A percentile compares a stretch with the other conserved stretches of the same genome.
Evolutionary conservation across 179 eudicot genomes (phyloP).

Genomic region (Beta macrorhiza): DNA sequence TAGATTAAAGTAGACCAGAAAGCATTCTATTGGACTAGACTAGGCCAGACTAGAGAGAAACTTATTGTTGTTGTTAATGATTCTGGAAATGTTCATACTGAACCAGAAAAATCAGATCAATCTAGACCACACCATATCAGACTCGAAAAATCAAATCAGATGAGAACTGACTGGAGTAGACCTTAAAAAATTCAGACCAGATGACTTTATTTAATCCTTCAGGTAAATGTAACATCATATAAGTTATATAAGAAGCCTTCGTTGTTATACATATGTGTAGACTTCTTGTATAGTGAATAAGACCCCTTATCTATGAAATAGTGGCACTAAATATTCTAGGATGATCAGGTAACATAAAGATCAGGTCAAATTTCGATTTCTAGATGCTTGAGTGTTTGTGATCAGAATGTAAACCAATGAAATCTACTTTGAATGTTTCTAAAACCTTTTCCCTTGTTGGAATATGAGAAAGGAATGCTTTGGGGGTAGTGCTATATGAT

Average conservation of each 20-base stretch:
- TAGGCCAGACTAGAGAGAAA: background rate
- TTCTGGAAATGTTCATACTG: background rate
- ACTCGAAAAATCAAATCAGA: background rate
- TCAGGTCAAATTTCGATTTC: background rate
- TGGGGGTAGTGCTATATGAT: background rate
- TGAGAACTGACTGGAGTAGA: background rate
- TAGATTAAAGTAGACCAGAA: too few relatives aligned
- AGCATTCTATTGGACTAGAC: too few relatives aligned
- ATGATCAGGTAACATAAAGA: background rate
- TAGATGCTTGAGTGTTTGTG: background rate
- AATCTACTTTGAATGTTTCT: background rate
- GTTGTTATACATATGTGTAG: background rate
- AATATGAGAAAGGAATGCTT: background rate
- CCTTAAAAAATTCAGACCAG: background rate
- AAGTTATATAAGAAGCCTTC: background rate
- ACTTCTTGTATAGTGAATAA: background rate
- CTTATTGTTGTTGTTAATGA: background rate
- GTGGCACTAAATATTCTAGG: too few relatives aligned
- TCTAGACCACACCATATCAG: too few relatives aligned
- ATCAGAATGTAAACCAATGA: background rate
- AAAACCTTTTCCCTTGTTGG: background rate
- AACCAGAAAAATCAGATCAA: background rate
- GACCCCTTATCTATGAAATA: background rate
- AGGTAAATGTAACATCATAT: background rate
- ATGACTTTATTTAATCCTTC: background rate